Evolutionary conservation across 176 grass and related monocot genomes (phyloP).

Genomic region (Ensete glaucum): DNA sequence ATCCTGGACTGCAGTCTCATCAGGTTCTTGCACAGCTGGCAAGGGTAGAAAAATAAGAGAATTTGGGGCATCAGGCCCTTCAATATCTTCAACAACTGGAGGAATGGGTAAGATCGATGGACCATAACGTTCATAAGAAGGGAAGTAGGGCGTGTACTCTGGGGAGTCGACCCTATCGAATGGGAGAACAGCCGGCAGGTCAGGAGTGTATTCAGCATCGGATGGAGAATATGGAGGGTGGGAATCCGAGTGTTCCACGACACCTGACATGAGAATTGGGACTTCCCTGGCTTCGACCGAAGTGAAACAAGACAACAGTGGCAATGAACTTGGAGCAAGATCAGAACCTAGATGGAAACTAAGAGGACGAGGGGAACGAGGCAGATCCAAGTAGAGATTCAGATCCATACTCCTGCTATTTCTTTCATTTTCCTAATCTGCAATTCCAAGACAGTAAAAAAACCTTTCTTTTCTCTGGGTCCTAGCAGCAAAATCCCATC

Average conservation of each 20-base stretch:
- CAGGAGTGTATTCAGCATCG: constrained; percentile 21
- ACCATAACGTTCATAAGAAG: constrained; percentile 21
- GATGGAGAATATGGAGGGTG: constrained; percentile 33
- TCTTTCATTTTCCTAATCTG: not conserved
- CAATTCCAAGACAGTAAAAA: not conserved
- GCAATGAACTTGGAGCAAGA: constrained; percentile 62
- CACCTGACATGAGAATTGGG: constrained; percentile 9
- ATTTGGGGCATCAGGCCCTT: constrained; percentile 6
- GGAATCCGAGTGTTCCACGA: constrained; percentile 19
- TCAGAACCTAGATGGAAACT: constrained; percentile 82
- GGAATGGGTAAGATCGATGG: constrained; percentile 22
- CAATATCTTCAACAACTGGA: constrained; percentile 23
- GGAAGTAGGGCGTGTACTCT: constrained; percentile 54
- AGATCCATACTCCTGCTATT: constrained; percentile 77
- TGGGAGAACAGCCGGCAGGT: constrained; percentile 21
- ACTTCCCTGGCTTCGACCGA: constrained; percentile 41
- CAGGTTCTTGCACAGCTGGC: not conserved
- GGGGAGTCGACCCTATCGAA: constrained; percentile 25
- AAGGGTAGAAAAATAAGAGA: not conserved
- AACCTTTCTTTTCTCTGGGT: not conserved
- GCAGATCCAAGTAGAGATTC: constrained; percentile 92
- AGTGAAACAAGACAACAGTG: constrained; percentile 52
- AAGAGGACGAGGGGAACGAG: constrained; percentile 54
- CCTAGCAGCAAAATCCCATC: not conserved
- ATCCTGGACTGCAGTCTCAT: constrained; percentile 6